phyloP scores from a whole-genome alignment of 768 basidiomycete genomes.

The Lepiota brunneoincarnata region DNA sequence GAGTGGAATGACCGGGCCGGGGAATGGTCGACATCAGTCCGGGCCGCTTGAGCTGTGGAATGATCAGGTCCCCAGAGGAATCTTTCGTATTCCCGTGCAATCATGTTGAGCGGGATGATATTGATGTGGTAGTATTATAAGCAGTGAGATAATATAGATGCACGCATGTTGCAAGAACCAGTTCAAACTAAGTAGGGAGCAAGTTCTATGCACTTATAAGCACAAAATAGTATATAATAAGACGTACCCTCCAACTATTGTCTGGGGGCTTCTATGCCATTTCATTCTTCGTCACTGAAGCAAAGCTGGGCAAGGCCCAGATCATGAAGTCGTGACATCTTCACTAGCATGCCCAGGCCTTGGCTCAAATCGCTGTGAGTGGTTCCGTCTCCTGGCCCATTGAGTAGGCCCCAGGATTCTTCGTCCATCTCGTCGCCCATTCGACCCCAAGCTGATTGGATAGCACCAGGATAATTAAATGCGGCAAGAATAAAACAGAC shows the following conservation, averaged over 20 bases:
- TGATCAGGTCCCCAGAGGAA: too few relatives aligned
- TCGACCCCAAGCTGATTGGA: conserved; percentile 67
- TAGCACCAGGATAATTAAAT: conserved; percentile 59
- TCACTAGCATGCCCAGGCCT: conserved; percentile 60
- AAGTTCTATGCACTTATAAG: too few relatives aligned
- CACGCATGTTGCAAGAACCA: too few relatives aligned
- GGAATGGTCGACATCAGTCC: too few relatives aligned
- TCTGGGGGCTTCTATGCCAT: background rate
- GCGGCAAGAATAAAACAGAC: conserved; percentile 76
- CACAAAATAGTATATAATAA: too few relatives aligned
- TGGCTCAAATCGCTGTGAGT: conserved; percentile 31
- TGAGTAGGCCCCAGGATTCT: conserved; percentile 59
- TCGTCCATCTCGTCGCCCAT: conserved; percentile 70
- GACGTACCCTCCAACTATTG: background rate
- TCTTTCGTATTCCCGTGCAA: too few relatives aligned
- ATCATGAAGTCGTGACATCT: conserved; percentile 75
- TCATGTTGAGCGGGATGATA: too few relatives aligned
- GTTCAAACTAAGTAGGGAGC: too few relatives aligned
- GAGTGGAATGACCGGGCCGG: too few relatives aligned
- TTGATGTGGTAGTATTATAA: too few relatives aligned
- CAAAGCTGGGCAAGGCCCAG: conserved; percentile 69
- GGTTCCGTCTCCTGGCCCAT: conserved; percentile 36
- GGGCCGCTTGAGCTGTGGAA: too few relatives aligned
- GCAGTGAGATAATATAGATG: too few relatives aligned
- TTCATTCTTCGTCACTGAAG: conserved; percentile 30